Conservation (phyloP, 225 moss, liverwort and hornwort species). For the Antitrichia curtipendula region DNA sequence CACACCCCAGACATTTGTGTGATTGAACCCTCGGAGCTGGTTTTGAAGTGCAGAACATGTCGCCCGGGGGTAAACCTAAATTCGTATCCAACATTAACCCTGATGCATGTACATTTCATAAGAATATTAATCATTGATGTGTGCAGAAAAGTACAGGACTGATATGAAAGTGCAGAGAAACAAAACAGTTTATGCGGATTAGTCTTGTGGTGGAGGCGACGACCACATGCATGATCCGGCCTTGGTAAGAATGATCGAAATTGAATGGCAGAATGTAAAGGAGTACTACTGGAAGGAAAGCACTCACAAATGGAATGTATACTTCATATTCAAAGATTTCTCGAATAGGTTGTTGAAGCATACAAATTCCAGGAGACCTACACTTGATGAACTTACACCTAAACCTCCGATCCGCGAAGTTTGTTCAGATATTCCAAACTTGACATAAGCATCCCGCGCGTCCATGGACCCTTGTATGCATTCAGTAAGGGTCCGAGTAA, state of each 20-base stretch:
- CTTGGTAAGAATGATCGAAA: not conserved
- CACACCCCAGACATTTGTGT: constrained; percentile 31
- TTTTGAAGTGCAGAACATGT: not conserved
- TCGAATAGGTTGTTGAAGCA: not conserved
- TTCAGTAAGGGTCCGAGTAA: not conserved
- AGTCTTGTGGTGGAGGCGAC: not conserved
- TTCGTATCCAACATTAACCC: not conserved
- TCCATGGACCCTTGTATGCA: not conserved
- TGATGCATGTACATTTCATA: not conserved
- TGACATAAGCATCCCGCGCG: not conserved
- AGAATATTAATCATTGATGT: not conserved
- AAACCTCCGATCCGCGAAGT: not conserved
- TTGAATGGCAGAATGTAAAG: not conserved
- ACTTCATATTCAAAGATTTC: not conserved
- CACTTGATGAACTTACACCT: not conserved
- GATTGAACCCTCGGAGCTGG: not conserved
- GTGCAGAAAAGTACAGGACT: not conserved
- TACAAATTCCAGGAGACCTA: not conserved
- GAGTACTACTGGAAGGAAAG: not conserved
- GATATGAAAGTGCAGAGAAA: not conserved
- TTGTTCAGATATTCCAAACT: not conserved
- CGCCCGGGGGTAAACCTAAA: not conserved
- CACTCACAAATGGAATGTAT: not conserved
- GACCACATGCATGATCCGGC: not conserved
- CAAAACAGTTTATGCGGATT: not conserved